Evolutionary conservation across 805 yeast genomes (phyloP).

Genomic region (Hanseniaspora singularis): DNA sequence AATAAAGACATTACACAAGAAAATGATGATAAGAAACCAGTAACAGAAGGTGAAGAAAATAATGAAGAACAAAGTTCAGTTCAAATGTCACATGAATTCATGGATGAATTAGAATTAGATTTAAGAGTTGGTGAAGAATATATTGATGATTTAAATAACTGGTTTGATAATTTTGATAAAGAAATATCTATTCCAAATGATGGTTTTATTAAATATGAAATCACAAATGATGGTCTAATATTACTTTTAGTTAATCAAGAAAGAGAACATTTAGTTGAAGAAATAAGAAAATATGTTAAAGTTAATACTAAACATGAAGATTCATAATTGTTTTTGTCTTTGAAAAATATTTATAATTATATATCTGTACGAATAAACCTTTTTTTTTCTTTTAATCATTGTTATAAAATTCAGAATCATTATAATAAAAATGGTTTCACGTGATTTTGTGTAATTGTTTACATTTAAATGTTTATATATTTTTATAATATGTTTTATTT

Average conservation of each 20-base stretch:
- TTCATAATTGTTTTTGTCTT: no score
- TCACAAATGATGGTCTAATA: slow-evolving; percentile 30
- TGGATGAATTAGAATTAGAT: slow-evolving; percentile 27
- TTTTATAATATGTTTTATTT: no score
- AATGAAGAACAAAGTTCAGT: slow-evolving; percentile 6
- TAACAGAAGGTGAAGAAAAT: background rate
- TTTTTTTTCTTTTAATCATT: no score
- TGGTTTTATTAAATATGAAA: slow-evolving; percentile 30
- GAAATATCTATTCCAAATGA: slow-evolving; percentile 31
- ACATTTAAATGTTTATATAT: no score
- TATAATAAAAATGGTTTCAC: no score
- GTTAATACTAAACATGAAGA: slow-evolving; percentile 12
- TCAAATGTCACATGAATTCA: slow-evolving; percentile 26
- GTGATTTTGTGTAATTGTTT: no score
- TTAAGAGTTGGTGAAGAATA: slow-evolving; percentile 24
- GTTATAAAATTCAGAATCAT: no score
- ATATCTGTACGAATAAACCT: no score
- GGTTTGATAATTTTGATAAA: slow-evolving; percentile 31
- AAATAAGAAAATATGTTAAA: slow-evolving; percentile 25
- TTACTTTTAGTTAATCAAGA: slow-evolving; percentile 26
- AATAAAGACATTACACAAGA: slow-evolving; percentile 1
- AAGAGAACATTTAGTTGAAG: slow-evolving; percentile 21
- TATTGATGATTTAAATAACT: slow-evolving; percentile 24
- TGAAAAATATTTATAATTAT: no score
- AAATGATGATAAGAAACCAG: background rate